A percentile compares a stretch with the other conserved stretches of the same genome.
phyloP scores from a whole-genome alignment of 2,329 filamentous ascomycete species.

The Diplocarpon rosae region DNA sequence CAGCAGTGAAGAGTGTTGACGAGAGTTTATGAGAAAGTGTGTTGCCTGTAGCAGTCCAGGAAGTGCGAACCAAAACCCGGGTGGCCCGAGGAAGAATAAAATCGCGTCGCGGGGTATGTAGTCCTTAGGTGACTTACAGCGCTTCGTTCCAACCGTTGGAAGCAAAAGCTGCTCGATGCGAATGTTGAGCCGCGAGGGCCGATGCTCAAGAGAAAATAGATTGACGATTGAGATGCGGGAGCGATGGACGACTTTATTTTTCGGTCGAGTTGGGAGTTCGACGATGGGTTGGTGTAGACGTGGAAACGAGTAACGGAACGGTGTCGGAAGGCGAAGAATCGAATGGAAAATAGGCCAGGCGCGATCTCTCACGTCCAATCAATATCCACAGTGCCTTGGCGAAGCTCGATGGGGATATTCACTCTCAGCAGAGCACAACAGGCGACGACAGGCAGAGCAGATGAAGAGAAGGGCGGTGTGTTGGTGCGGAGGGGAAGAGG shows the following conservation, averaged over 20 bases:
- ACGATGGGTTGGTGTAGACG: neutral
- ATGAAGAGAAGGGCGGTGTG: conserved; percentile 16
- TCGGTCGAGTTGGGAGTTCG: neutral
- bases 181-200: conserved; percentile 7
- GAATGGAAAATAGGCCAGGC: no score
- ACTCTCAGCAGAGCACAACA: neutral
- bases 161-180: neutral
- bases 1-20: conserved; percentile 16
- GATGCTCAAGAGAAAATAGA: conserved; percentile 25
- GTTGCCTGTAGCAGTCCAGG: conserved; percentile 16
- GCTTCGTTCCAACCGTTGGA: no score
- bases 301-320: neutral
- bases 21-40: no score
- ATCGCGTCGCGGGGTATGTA: conserved; percentile 19
- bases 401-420: no score
- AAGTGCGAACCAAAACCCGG: conserved; percentile 16
- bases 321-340: no score
- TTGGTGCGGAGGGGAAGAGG: neutral
- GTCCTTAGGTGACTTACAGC: conserved; percentile 20
- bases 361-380: no score
- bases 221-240: conserved; percentile 19
- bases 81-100: conserved; percentile 18
- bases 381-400: no score
- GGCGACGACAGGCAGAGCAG: conserved; percentile 12
- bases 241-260: neutral